phyloP scores from a whole-genome alignment of 2,329 filamentous ascomycete genomes.

The Botrytis fabae region DNA sequence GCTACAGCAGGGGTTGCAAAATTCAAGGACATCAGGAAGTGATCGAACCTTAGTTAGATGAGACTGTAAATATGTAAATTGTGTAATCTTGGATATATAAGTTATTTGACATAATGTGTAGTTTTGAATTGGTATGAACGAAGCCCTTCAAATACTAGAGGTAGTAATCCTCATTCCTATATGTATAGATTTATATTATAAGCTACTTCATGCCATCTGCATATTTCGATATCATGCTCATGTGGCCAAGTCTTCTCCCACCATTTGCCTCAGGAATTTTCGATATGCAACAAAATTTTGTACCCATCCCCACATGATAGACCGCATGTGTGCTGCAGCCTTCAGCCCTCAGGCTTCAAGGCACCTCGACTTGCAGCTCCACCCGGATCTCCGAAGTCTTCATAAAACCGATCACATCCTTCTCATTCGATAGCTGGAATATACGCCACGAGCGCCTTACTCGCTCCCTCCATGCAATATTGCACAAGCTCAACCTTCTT shows the following conservation, averaged over 20 bases:
- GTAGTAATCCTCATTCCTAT: background rate
- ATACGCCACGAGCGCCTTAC: conserved; percentile 75
- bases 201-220: background rate
- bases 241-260: background rate
- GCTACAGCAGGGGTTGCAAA: conserved; percentile 21
- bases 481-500: conserved; percentile 74
- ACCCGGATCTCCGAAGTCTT: background rate
- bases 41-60: conserved; percentile 20
- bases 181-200: background rate
- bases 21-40: conserved; percentile 11
- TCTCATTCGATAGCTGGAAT: conserved; percentile 45
- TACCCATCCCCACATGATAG: conserved; percentile 13
- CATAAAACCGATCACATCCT: background rate
- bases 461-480: conserved; percentile 88
- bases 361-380: background rate
- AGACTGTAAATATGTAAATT: background rate
- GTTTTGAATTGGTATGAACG: background rate
- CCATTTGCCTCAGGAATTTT: conserved; percentile 15
- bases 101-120: background rate
- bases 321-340: background rate
- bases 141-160: background rate
- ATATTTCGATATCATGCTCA: background rate
- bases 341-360: background rate
- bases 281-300: conserved; percentile 23
- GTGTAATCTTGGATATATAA: conserved; percentile 4